phyloP scores from a whole-genome alignment of 768 basidiomycete genomes.

The Tulasnella sp. region DNA sequence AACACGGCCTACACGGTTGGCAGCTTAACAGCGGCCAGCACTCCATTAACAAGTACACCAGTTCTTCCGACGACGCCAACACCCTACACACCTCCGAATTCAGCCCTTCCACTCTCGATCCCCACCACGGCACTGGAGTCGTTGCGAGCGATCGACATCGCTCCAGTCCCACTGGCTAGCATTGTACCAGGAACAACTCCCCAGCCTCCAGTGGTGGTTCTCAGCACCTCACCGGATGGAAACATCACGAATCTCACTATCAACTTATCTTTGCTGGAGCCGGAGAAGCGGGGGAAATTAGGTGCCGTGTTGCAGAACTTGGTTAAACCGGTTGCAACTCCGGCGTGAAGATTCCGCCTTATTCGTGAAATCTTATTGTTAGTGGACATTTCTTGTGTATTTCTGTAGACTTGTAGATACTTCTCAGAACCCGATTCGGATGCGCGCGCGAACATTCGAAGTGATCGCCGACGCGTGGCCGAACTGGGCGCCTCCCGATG shows the following conservation, averaged over 20 bases:
- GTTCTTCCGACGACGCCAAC: conserved; percentile 17
- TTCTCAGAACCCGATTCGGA: background rate
- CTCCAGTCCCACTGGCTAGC: conserved; percentile 50
- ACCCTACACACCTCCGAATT: conserved; percentile 23
- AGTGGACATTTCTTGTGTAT: background rate
- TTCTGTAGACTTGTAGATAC: background rate
- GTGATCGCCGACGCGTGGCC: background rate
- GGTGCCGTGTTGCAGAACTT: background rate
- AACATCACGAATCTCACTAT: conserved; percentile 66
- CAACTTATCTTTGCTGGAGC: conserved; percentile 60
- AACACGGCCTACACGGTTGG: conserved; percentile 7
- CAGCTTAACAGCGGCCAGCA: conserved; percentile 22
- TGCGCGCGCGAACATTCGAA: too few relatives aligned
- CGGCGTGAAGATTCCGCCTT: background rate
- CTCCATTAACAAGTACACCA: conserved; percentile 11
- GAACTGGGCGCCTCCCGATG: background rate
- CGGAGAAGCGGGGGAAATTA: conserved; percentile 38
- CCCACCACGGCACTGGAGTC: conserved; percentile 46
- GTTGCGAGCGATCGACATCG: conserved; percentile 61
- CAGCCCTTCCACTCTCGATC: conserved; percentile 52
- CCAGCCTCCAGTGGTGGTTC: conserved; percentile 65
- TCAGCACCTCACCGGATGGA: conserved; percentile 59
- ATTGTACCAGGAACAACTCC: conserved; percentile 43
- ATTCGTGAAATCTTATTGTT: background rate
- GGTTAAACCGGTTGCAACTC: background rate